Base-by-base conservation (phyloP, 768 basidiomycete species). In the Stropharia rugosoannulata region DNA sequence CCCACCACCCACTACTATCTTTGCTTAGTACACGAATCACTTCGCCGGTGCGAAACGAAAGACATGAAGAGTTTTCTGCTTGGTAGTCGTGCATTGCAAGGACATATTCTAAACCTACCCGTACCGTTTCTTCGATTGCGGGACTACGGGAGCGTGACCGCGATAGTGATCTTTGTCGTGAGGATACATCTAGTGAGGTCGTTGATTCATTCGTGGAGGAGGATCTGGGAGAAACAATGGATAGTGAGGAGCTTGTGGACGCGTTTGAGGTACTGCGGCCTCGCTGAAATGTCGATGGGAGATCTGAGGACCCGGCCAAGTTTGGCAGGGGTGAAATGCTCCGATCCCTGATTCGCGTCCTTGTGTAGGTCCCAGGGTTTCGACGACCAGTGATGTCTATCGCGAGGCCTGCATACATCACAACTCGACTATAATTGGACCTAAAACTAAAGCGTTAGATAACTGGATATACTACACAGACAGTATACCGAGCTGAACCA, bases 1-100 rank as follows among this genome's bases (percentile, higher is more conserved):
- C 95, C 96, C 96, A 98, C 97, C 97, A 98, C 0, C 97, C 97
- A 62, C 87, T 91, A 3, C 78, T 58, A 73, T 98, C 93, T 60
- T 86, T 81, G 64, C 93, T 93, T 46, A 90, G 76, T n/a, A 98
- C 93, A 57, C 87, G 87, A 54, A 98, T 94, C 51, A 95, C 81
- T 66, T 98, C 90, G 3, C 96, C 95, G 0, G 92, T 89, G 41
- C 83, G 82, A 75, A 99, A 98, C 18, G 87, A 80, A 38, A 99
- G 82, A 70, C 93, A 96, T 8, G 89, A 92, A 8, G 85, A 82
- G 63, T 81, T 86, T 56, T 87, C 80, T 25, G 91, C 89, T 19
- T 73, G 66, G 64, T 94, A 98, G 69, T 97, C 94, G 67, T 98
- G 95, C 79, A 96, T 89, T 3, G 96, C 94, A 19, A 93, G 75